A percentile compares a stretch with the other conserved stretches of the same genome.
These are phyloP conservation scores for Podaxis sp. DNA, from an alignment of 768 basidiomycete genomes.

Conservation along the genomic window DNA sequence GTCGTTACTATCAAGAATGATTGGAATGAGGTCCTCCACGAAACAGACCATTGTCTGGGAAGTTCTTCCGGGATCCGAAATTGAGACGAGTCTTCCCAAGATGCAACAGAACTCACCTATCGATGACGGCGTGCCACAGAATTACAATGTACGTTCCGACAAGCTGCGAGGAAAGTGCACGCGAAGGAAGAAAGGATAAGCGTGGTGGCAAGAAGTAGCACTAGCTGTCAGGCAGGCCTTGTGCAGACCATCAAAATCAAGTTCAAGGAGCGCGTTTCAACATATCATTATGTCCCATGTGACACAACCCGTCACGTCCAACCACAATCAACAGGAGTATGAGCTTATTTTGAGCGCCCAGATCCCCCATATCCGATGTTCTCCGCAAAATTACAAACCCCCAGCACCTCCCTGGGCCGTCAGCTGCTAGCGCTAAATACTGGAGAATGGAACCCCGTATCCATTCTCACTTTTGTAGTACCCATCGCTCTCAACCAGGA, in stretches of 20 bases:
- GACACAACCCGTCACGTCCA: too few species aligned
- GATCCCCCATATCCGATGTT: too few species aligned
- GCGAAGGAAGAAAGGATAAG: neutral
- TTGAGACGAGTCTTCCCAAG: neutral
- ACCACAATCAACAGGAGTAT: too few species aligned
- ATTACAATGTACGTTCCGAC: neutral
- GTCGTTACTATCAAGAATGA: slow-evolving; percentile 44
- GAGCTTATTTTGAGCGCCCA: too few species aligned
- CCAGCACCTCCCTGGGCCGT: too few species aligned
- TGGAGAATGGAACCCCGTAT: too few species aligned
- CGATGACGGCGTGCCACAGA: neutral
- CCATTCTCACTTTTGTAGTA: too few species aligned
- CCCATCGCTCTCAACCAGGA: too few species aligned
- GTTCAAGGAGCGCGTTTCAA: neutral
- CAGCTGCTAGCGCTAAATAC: too few species aligned
- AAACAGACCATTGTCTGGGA: slow-evolving; percentile 21
- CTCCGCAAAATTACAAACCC: too few species aligned
- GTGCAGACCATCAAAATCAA: neutral
- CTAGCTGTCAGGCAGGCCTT: neutral
- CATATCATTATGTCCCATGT: neutral
- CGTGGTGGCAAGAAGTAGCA: slow-evolving; percentile 16
- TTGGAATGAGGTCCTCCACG: slow-evolving; percentile 47
- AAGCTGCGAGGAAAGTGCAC: neutral
- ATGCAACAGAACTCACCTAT: neutral
- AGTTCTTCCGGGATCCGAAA: neutral